Evolutionary conservation across 2,329 filamentous ascomycete genomes (phyloP).

Genomic region (Colletotrichum liriopes): DNA sequence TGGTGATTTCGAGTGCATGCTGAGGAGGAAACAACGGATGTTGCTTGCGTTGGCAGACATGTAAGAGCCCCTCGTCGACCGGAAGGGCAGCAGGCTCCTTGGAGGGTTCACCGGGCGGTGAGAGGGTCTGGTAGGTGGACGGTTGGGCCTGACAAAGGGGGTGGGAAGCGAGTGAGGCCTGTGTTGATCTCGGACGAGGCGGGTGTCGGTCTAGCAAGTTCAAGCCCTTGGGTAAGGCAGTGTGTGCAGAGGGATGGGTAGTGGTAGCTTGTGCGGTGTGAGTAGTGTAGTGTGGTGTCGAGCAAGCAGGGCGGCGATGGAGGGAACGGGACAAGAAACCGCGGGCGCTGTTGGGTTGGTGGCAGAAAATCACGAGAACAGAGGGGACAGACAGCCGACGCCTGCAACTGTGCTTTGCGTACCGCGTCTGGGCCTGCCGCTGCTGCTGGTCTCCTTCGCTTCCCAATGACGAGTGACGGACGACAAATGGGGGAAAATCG

Average conservation of each 20-base stretch:
- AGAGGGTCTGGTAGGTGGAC: constrained; percentile 10
- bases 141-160: constrained; percentile 1
- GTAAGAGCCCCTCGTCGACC: constrained; percentile 37
- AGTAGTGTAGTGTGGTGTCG: constrained; percentile 7
- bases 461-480: constrained; percentile 42
- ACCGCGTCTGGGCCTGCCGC: constrained; percentile 10
- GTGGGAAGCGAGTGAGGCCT: background rate
- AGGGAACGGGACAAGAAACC: constrained; percentile 23
- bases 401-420: constrained; percentile 21
- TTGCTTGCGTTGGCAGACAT: constrained; percentile 38
- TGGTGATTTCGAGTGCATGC: constrained; percentile 37
- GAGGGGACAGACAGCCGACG: constrained; percentile 23
- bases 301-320: constrained; percentile 23
- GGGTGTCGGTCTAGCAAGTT: constrained; percentile 14
- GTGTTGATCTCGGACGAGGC: constrained; percentile 13
- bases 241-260: background rate
- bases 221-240: background rate
- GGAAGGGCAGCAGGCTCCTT: constrained; percentile 20
- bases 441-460: constrained; percentile 1
- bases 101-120: constrained; percentile 40
- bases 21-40: constrained; percentile 35
- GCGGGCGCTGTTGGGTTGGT: constrained; percentile 18
- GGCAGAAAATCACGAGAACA: constrained; percentile 40
- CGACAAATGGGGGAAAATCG: constrained; percentile 41
- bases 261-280: background rate